Evolutionary conservation across 306 rosid genomes (phyloP).

Genomic region (Dalbergia cochinchinensis): DNA sequence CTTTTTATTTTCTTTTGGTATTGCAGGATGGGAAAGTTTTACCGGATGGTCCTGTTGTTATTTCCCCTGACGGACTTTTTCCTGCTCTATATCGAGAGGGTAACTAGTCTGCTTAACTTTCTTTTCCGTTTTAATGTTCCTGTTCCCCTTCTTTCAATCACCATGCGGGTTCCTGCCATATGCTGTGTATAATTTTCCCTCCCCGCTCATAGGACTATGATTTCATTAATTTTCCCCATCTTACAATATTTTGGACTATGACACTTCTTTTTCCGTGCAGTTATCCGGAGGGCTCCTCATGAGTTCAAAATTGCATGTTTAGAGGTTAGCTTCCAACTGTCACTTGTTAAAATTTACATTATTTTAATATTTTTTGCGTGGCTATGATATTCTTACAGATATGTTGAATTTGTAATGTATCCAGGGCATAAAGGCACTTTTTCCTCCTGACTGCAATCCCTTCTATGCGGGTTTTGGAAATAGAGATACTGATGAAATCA

Average conservation of each 20-base stretch:
- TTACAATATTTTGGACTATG: slow-evolving; percentile 38
- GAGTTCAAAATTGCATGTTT: slow-evolving; percentile 97
- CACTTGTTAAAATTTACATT: slow-evolving; percentile 27
- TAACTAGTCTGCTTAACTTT: slow-evolving; percentile 46
- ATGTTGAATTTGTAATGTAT: slow-evolving; percentile 41
- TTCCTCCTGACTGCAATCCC: slow-evolving; percentile 91
- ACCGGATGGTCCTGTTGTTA: slow-evolving; percentile 97
- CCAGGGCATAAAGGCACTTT: slow-evolving; percentile 83
- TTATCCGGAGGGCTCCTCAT: slow-evolving; percentile 95
- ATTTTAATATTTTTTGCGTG: slow-evolving; percentile 25
- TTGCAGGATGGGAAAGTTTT: slow-evolving; percentile 90
- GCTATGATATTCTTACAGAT: slow-evolving; percentile 32
- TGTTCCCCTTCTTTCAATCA: background rate
- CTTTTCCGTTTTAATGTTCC: slow-evolving; percentile 7
- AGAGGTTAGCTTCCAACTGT: slow-evolving; percentile 69
- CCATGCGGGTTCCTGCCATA: background rate
- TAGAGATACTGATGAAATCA: slow-evolving; percentile 91
- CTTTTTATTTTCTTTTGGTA: slow-evolving; percentile 42
- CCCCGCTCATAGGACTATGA: background rate
- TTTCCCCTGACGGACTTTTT: slow-evolving; percentile 96
- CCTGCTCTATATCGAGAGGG: slow-evolving; percentile 98
- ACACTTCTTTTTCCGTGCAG: slow-evolving; percentile 56
- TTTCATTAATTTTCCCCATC: background rate
- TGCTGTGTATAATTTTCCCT: slow-evolving; percentile 5
- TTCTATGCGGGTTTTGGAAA: slow-evolving; percentile 99